Evolutionary conservation across 208 protist species (phyloP), one percentile per base, ranked within the genome.

Genomic region (Trypanosoma cruzi): DNA sequence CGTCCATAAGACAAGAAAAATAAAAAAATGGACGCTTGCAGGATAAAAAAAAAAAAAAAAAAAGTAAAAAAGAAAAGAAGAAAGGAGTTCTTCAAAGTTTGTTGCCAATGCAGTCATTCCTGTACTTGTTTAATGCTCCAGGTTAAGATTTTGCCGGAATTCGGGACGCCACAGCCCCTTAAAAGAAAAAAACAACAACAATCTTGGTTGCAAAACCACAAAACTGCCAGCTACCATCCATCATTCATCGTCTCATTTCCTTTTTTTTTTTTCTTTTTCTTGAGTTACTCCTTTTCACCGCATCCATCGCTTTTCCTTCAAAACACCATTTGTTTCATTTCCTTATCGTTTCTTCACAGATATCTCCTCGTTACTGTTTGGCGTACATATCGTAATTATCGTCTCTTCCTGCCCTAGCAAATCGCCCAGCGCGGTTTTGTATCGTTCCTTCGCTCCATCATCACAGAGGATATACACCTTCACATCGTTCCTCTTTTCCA

Each of bases 1-100:
- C 62, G 20, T 94, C 83, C 88, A 94, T 92, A 11, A 52, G 48
- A 24, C 16, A 52, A 18, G n/a, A n/a, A n/a, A 1, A n/a, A n/a
- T 11, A 26, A 52, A 4, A 44, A 44, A 5, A 44, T 44, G 8
- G 13, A 44, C 5, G 22, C 16, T 11, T 52, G 22, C 16, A 26
- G 22, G 24, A 52, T 3, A 50, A 53, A 61, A 57, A 37, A 64
- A 34, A 64, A 49, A 20, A 40, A 50, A 49, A 22, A 50, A 31
- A 29, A 34, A 36, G 26, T 22, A 64, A 53, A 52, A 54, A 52
- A 53, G 24, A 64, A 44, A 44, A 44, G 11, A 14, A 44, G 18
- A 44, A 2, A 44, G 18, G 11, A 16, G 10, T 44, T 44, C 13
- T 1, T 20, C 3, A 16, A 14, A 1, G 1, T 13, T 44, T 14